Percentiles rank a stretch among this genome's conserved stretches.
Conservation (phyloP, 306 rosid genomes). For the Crataegus laevigata region DNA sequence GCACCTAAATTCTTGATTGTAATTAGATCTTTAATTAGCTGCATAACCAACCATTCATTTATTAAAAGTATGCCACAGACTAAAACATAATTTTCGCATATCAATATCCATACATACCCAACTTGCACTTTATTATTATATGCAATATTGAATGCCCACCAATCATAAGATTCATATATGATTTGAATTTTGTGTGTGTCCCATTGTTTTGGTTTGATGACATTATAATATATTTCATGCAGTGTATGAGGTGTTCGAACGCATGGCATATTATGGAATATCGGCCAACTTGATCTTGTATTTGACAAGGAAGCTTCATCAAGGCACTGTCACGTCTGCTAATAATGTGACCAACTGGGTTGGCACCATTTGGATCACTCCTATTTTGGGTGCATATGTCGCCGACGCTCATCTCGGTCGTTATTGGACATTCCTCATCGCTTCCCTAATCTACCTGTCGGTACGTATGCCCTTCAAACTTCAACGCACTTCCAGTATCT, state of each 20-base stretch:
- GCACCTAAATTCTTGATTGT: neutral
- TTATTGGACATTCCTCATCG: slow-evolving; percentile 58
- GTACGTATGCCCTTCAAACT: slow-evolving; percentile 22
- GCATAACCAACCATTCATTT: neutral
- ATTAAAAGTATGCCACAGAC: neutral
- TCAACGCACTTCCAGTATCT: neutral
- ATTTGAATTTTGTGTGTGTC: neutral
- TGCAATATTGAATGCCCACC: neutral
- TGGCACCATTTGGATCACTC: slow-evolving; percentile 72
- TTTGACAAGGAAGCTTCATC: slow-evolving; percentile 37
- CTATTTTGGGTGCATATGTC: slow-evolving; percentile 71
- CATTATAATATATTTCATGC: neutral
- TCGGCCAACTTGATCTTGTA: slow-evolving; percentile 33
- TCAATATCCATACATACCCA: neutral
- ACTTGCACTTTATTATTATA: neutral
- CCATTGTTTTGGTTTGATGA: neutral
- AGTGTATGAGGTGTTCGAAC: slow-evolving; percentile 52
- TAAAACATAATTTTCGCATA: neutral
- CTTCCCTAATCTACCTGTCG: slow-evolving; percentile 46
- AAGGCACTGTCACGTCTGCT: slow-evolving; percentile 33
- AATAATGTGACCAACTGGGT: slow-evolving; percentile 52
- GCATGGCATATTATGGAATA: slow-evolving; percentile 55
- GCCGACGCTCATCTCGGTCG: slow-evolving; percentile 88
- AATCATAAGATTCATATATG: neutral
- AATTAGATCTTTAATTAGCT: neutral